These are phyloP conservation scores for Tubosaeta sp. DNA, from an alignment of 768 basidiomycete genomes.

Conservation along the genomic window DNA sequence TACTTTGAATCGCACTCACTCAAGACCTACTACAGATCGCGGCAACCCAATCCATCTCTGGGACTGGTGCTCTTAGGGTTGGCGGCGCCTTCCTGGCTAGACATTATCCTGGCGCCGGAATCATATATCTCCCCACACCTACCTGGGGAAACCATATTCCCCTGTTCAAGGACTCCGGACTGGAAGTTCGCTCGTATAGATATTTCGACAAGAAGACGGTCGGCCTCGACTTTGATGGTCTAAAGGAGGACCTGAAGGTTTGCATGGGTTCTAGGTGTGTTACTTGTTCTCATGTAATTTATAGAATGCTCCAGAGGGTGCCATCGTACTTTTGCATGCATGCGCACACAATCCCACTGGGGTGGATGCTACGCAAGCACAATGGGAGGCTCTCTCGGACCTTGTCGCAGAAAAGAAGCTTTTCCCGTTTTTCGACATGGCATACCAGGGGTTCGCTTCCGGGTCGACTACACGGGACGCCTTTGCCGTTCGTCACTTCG, in stretches of 20 bases:
- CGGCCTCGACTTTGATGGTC: slow-evolving; percentile 86
- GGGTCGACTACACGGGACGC: slow-evolving; percentile 89
- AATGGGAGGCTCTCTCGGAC: slow-evolving; percentile 90
- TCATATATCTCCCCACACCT: slow-evolving; percentile 87
- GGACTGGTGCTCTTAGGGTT: slow-evolving; percentile 95
- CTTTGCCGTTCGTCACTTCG: slow-evolving; percentile 92
- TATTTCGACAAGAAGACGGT: slow-evolving; percentile 94
- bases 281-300: slow-evolving; percentile 8
- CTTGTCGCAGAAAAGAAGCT: slow-evolving; percentile 83
- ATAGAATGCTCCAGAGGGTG: slow-evolving; percentile 66
- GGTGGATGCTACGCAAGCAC: slow-evolving; percentile 87
- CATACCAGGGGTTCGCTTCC: slow-evolving; percentile 98
- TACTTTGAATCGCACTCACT: slow-evolving; percentile 1
- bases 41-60: slow-evolving; percentile 92
- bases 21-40: slow-evolving; percentile 52
- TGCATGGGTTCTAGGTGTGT: slow-evolving; percentile 18
- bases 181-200: slow-evolving; percentile 88
- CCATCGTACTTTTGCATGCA: slow-evolving; percentile 89
- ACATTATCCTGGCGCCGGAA: slow-evolving; percentile 82
- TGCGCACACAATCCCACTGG: slow-evolving; percentile 99
- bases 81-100: slow-evolving; percentile 89
- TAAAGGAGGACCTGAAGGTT: slow-evolving; percentile 84
- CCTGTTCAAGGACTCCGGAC: slow-evolving; percentile 89
- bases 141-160: slow-evolving; percentile 98
- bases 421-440: slow-evolving; percentile 99